phyloP scores from a whole-genome alignment of 2,329 filamentous ascomycete genomes.

The Kalmusia sp. region DNA sequence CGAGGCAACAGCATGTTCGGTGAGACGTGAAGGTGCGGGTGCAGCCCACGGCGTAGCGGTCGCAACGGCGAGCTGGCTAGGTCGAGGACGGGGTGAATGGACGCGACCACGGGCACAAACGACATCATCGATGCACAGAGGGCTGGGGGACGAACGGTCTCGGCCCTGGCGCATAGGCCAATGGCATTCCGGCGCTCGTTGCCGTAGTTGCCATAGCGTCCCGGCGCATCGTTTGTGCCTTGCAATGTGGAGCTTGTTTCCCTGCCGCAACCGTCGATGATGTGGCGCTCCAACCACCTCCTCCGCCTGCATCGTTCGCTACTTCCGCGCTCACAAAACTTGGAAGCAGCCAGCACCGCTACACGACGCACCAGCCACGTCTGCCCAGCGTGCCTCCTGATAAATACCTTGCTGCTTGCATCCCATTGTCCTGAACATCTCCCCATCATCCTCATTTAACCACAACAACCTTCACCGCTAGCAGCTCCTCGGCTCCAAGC shows the following conservation, averaged over 20 bases:
- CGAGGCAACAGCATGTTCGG: not conserved
- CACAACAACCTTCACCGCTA: not conserved
- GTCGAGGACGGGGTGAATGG: too few relatives aligned
- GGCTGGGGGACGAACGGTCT: too few relatives aligned
- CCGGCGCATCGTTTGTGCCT: too few relatives aligned
- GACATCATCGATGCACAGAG: too few relatives aligned
- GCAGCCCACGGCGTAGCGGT: not conserved
- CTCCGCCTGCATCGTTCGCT: not conserved
- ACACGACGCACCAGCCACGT: constrained; percentile 15
- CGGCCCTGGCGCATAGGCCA: too few relatives aligned
- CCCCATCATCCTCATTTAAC: constrained; percentile 13
- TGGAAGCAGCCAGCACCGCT: constrained; percentile 11
- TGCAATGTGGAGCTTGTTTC: too few relatives aligned
- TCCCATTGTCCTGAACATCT: constrained; percentile 8
- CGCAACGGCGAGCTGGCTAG: too few relatives aligned
- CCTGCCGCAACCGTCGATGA: too few relatives aligned
- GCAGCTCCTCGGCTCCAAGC: constrained; percentile 9
- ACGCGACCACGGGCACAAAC: too few relatives aligned
- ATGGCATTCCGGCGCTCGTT: too few relatives aligned
- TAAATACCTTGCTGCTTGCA: constrained; percentile 23
- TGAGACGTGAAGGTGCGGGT: not conserved
- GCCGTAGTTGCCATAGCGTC: too few relatives aligned
- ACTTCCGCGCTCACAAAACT: constrained; percentile 11
- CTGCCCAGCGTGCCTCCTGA: not conserved
- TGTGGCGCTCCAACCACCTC: not conserved